Percentiles rank a stretch among this genome's conserved stretches.
Conservation (phyloP, 352 stramenopile species). For the Lagenidium sp. region DNA sequence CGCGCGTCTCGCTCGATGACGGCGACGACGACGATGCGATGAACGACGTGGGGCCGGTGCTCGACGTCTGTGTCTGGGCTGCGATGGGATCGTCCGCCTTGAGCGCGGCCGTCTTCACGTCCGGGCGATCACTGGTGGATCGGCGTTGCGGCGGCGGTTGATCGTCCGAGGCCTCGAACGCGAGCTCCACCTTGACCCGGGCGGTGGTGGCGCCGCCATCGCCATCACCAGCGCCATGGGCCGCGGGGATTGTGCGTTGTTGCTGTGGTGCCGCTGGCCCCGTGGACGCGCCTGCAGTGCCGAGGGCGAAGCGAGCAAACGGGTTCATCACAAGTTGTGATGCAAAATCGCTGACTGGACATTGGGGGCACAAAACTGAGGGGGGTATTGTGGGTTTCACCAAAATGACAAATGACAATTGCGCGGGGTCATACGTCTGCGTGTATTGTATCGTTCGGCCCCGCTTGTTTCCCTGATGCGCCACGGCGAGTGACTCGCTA, state of each 20-base stretch:
- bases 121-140: not conserved
- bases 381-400: no score
- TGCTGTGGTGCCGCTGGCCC: constrained; percentile 6
- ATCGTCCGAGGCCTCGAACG: not conserved
- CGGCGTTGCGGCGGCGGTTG: not conserved
- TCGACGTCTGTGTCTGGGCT: no score
- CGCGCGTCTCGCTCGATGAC: constrained; percentile 6
- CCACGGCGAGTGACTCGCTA: no score
- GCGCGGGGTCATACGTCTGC: no score
- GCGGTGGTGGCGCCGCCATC: not conserved
- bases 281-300: constrained; percentile 1
- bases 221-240: not conserved
- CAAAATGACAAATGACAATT: no score
- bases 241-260: not conserved
- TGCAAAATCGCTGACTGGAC: constrained; percentile 1
- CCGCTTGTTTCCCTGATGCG: no score
- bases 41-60: no score
- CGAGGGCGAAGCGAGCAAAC: constrained; percentile 55
- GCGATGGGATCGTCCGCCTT: not conserved
- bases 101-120: not conserved
- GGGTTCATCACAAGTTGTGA: no score
- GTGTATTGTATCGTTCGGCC: no score
- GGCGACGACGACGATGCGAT: no score
- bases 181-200: constrained; percentile 1
- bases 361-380: not conserved